A percentile compares a stretch with the other conserved stretches of the same genome.
Conservation (phyloP, 129 eudicot species). For the Erigeron canadensis region DNA sequence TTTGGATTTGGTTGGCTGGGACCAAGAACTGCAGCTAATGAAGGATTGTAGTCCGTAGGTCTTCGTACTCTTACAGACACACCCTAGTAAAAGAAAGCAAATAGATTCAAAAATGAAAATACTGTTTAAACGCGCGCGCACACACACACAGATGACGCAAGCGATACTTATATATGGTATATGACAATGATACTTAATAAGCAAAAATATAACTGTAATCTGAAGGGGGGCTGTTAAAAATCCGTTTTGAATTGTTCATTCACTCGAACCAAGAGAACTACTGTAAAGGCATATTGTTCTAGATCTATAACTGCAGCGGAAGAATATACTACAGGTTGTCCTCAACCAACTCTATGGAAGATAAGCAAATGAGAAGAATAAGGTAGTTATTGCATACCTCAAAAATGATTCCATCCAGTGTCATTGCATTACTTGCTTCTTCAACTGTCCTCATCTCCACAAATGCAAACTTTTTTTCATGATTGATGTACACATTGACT, state of each 20-base stretch:
- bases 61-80: slow-evolving; percentile 87
- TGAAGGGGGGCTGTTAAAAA: not conserved
- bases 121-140: slow-evolving; percentile 8
- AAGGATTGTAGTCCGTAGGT: slow-evolving; percentile 90
- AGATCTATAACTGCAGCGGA: not conserved
- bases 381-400: slow-evolving; percentile 51
- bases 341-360: not conserved
- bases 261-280: not conserved
- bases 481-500: slow-evolving; percentile 87
- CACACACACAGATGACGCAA: not conserved
- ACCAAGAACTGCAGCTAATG: slow-evolving; percentile 91
- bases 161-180: not conserved
- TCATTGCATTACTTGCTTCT: slow-evolving; percentile 93
- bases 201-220: not conserved
- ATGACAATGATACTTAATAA: not conserved
- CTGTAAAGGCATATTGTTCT: not conserved
- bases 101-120: slow-evolving; percentile 18
- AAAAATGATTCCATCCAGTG: slow-evolving; percentile 74
- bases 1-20: slow-evolving; percentile 91
- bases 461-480: slow-evolving; percentile 95
- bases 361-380: not conserved
- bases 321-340: not conserved
- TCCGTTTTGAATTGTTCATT: not conserved
- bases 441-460: slow-evolving; percentile 98
- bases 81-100: slow-evolving; percentile 49